Evolutionary conservation across 139 green algal species (phyloP).

Genomic region (Chlamydomonas sp.): DNA sequence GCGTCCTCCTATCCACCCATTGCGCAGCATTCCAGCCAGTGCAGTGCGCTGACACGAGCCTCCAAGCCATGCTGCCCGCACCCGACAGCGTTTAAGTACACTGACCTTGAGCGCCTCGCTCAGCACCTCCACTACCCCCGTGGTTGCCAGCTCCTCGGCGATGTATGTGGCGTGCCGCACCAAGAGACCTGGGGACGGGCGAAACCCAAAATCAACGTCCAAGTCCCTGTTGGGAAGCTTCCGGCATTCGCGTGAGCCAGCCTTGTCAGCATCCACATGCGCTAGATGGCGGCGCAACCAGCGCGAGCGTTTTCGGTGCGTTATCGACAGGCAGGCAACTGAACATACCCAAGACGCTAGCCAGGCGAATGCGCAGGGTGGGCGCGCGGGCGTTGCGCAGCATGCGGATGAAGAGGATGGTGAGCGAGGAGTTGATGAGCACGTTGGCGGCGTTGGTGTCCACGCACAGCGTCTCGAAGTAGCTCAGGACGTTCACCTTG

Average conservation of each 20-base stretch:
- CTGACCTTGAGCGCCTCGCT: slow-evolving; percentile 69
- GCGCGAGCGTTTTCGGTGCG: not conserved
- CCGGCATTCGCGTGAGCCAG: too few relatives aligned
- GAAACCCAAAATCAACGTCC: not conserved
- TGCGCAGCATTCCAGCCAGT: not conserved
- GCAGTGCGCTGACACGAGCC: too few relatives aligned
- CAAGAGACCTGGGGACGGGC: slow-evolving; percentile 65
- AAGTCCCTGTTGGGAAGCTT: too few relatives aligned
- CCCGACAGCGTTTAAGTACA: not conserved
- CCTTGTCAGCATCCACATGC: too few relatives aligned
- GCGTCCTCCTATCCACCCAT: not conserved
- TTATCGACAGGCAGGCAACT: not conserved
- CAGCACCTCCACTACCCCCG: slow-evolving; percentile 80
- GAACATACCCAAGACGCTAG: slow-evolving; percentile 60
- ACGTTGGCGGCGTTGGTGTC: slow-evolving; percentile 84
- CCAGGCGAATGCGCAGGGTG: slow-evolving; percentile 66
- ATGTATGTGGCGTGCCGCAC: slow-evolving; percentile 94
- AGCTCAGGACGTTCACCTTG: slow-evolving; percentile 89
- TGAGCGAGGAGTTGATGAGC: slow-evolving; percentile 89
- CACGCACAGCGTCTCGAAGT: slow-evolving; percentile 90
- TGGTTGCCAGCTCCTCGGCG: slow-evolving; percentile 70
- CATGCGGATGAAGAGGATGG: slow-evolving; percentile 84
- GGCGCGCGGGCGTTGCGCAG: slow-evolving; percentile 65
- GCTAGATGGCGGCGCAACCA: not conserved
- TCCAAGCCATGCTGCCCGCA: not conserved